Evolutionary conservation across 495 filamentous ascomycete species (phyloP).

Genomic region (Talaromyces adpressus): DNA sequence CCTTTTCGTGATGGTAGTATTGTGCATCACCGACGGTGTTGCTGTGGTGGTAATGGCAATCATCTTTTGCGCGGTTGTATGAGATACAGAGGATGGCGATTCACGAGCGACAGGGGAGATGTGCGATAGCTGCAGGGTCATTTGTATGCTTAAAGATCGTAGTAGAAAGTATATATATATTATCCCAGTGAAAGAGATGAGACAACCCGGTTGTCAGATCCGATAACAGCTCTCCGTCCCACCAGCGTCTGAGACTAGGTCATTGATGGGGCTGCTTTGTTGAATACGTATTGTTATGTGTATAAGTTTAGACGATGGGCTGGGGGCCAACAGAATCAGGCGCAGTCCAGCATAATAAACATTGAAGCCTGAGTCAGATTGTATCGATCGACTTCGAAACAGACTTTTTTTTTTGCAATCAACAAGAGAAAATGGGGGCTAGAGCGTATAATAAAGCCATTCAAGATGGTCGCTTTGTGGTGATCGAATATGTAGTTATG

Average conservation of each 20-base stretch:
- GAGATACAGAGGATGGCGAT: slow-evolving; percentile 14
- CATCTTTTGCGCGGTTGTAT: slow-evolving; percentile 15
- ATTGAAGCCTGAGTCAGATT: not conserved
- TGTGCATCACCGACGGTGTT: slow-evolving; percentile 27
- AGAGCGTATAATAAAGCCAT: not conserved
- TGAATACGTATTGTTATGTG: not conserved
- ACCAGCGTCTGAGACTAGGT: not conserved
- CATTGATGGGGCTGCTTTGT: not conserved
- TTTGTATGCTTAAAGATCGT: not conserved
- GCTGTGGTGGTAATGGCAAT: slow-evolving; percentile 16
- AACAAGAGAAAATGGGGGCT: not conserved
- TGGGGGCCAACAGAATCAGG: not conserved
- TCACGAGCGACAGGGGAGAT: slow-evolving; percentile 19
- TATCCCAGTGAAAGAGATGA: not conserved
- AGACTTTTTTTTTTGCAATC: not conserved
- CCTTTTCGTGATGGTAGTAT: slow-evolving; percentile 44
- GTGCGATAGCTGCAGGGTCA: slow-evolving; percentile 7
- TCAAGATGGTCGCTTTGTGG: not conserved
- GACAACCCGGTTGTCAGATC: not conserved
- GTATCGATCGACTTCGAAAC: not conserved
- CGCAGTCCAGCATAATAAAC: not conserved
- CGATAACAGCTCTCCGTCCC: not conserved
- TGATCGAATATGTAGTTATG: not conserved
- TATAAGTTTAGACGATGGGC: not conserved
- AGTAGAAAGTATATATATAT: not conserved